Evolutionary conservation across 106 monocot species (phyloP).

Genomic region (Vanilla planifolia): DNA sequence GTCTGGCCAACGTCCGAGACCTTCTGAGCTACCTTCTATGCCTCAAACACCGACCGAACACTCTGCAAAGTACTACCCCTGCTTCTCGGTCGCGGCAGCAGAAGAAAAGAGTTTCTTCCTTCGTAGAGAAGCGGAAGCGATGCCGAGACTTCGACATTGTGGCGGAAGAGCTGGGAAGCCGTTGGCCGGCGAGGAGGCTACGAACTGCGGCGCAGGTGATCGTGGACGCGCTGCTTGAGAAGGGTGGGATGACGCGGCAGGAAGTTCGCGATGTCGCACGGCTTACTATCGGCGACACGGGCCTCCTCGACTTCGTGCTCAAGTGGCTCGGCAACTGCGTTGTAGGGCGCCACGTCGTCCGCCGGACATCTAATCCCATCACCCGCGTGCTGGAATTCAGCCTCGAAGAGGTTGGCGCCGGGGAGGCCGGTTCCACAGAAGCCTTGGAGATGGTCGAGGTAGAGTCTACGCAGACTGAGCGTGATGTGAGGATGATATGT

Average conservation of each 20-base stretch:
- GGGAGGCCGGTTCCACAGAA: background rate
- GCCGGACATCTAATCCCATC: slow-evolving; percentile 48
- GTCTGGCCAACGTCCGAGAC: slow-evolving; percentile 31
- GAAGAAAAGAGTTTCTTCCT: slow-evolving; percentile 2
- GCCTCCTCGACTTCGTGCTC: slow-evolving; percentile 88
- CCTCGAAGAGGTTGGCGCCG: slow-evolving; percentile 24
- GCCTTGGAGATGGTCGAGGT: background rate
- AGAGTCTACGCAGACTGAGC: slow-evolving; percentile 19
- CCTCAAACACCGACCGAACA: slow-evolving; percentile 15
- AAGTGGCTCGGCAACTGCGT: slow-evolving; percentile 73
- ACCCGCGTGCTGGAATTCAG: slow-evolving; percentile 78
- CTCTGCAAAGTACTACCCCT: background rate
- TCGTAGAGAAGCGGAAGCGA: slow-evolving; percentile 12
- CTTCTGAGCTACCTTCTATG: slow-evolving; percentile 64
- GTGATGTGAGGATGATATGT: slow-evolving; percentile 41
- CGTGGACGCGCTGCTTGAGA: slow-evolving; percentile 44
- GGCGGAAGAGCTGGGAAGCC: slow-evolving; percentile 44
- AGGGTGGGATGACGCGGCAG: slow-evolving; percentile 69
- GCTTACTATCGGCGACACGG: slow-evolving; percentile 77
- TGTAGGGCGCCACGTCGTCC: slow-evolving; percentile 42
- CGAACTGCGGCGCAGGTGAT: slow-evolving; percentile 56
- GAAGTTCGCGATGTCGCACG: slow-evolving; percentile 78
- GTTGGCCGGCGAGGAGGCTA: slow-evolving; percentile 72
- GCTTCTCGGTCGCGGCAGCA: background rate
- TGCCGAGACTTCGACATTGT: slow-evolving; percentile 46